Evolutionary conservation across 495 filamentous ascomycete genomes (phyloP).

Genomic region (Penicillium dipodomyicola): DNA sequence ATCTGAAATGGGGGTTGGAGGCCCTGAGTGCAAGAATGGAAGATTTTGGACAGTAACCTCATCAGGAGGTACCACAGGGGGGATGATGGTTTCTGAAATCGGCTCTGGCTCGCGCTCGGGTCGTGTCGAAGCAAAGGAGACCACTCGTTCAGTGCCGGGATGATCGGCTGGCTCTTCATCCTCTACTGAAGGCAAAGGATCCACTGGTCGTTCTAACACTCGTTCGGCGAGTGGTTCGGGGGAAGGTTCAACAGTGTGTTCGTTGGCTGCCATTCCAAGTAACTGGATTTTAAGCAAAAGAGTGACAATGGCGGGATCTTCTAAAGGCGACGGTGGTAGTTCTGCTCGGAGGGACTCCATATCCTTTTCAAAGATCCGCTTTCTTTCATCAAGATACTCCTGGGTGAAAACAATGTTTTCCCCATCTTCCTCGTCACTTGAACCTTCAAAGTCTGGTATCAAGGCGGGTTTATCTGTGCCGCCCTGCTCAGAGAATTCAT

Average conservation of each 20-base stretch:
- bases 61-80: slow-evolving; percentile 11
- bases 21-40: slow-evolving; percentile 48
- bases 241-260: slow-evolving; percentile 7
- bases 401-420: slow-evolving; percentile 48
- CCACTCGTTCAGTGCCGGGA: slow-evolving; percentile 14
- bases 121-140: slow-evolving; percentile 13
- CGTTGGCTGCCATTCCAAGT: slow-evolving; percentile 41
- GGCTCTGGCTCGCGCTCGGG: slow-evolving; percentile 12
- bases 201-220: not conserved
- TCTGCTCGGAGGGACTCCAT: slow-evolving; percentile 45
- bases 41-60: slow-evolving; percentile 39
- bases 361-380: slow-evolving; percentile 47
- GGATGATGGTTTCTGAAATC: slow-evolving; percentile 12
- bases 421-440: slow-evolving; percentile 48
- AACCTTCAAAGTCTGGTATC: slow-evolving; percentile 35
- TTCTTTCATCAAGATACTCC: slow-evolving; percentile 50
- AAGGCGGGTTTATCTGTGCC: slow-evolving; percentile 11
- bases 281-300: slow-evolving; percentile 47
- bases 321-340: slow-evolving; percentile 43
- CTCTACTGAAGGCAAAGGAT: slow-evolving; percentile 17
- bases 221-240: not conserved
- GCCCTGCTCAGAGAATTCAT: slow-evolving; percentile 12
- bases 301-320: slow-evolving; percentile 46
- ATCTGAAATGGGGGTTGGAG: slow-evolving; percentile 51
- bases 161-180: slow-evolving; percentile 4